Base-by-base conservation (phyloP, 345 rosid genomes). In the Noccaea caerulescens region DNA sequence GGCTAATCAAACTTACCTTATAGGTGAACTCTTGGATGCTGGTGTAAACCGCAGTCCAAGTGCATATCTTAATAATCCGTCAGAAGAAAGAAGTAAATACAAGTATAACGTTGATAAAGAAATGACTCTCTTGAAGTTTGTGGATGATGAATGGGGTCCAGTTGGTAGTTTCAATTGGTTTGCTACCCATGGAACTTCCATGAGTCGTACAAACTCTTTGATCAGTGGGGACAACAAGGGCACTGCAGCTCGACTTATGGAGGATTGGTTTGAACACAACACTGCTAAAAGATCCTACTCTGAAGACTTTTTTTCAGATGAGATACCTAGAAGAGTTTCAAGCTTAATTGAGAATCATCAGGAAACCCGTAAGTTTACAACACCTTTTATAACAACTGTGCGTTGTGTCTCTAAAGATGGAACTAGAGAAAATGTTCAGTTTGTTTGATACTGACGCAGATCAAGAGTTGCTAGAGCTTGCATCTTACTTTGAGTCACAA, bases 151-250 rank as follows among this genome's bases (percentile, higher is more conserved):
- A 72, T 88, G 93, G 96, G 98, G 99, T 49, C 87, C 99, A 16
- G 85, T 92, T 14, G 98, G 99, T 58, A 89, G 97, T 84, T 92
- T 94, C 82, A 94, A 89, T 72, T 92, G 97, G 98, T 94, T 94
- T 83, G 92, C 99, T 54, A 94, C 98, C 66, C 99, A 94, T 66
- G 99, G 98, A 72, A 92, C 99, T 51, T 94, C 98, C 75, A 94
- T 94, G 99, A 88, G 97, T 66, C 98, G 98, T 63, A 74, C 93
- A 66, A 94, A 94, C 86, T 85, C 97, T 20, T 82, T 92, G 81
- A 85, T 92, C 71, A 94, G 99, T 76, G 99, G 99, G 74, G 99
- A 94, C 81, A 94, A 94, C 86, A 94, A 94, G 83, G 99, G 99
- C 2, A 83, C 98, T 57, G 99, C 98, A 66, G 90, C 99, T 1